Evolutionary conservation across 495 filamentous ascomycete species (phyloP), one percentile per base, ranked within the genome.

Genomic region (Podospora appendiculata): DNA sequence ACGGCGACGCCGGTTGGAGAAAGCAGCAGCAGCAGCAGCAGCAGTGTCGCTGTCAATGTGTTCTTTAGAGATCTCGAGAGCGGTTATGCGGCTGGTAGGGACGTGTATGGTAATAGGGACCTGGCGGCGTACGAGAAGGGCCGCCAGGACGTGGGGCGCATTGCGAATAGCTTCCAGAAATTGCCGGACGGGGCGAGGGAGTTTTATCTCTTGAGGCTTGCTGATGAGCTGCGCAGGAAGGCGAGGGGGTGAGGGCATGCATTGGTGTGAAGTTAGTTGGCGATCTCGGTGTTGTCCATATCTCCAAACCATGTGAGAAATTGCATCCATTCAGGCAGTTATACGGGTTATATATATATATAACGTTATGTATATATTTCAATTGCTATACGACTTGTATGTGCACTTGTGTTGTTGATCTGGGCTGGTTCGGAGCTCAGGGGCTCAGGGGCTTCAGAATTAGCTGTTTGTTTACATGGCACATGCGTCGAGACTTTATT

Each of bases 101-200:
- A 96, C 67, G 85, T 95, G 3, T 95, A 96, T 63, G 90, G 87
- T 6, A 95, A 93, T 64, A 76, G 88, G 10, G 92, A 96, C 67
- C 61, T 96, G 39, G 82, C 84, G 40, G 85, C 86, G 9, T 95
- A 93, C 59, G 87, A 93, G 66, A 89, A 86, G 58, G 87, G 84
- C 2, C 75, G 92, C 33, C 74, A 77, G 47, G 88, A 90, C 57
- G 63, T 94, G 11, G 77, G 79, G 16, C 83, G 77, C 53, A 84
- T 95, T 32, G 66, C 69, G 1, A 82, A 81, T 57, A 75, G 77
- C 8, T 92, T 95, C 61, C 74, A 80, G 19, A 76, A 74, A 32
- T 48, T 92, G 44, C 86, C 89, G 35, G 58, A 63, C 51, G 83
- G 86, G 51, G 81, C 85, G 57, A 77, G 76, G 38, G 73, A 73